phyloP scores from a whole-genome alignment of 768 basidiomycete species.

The Jaapia argillacea region DNA sequence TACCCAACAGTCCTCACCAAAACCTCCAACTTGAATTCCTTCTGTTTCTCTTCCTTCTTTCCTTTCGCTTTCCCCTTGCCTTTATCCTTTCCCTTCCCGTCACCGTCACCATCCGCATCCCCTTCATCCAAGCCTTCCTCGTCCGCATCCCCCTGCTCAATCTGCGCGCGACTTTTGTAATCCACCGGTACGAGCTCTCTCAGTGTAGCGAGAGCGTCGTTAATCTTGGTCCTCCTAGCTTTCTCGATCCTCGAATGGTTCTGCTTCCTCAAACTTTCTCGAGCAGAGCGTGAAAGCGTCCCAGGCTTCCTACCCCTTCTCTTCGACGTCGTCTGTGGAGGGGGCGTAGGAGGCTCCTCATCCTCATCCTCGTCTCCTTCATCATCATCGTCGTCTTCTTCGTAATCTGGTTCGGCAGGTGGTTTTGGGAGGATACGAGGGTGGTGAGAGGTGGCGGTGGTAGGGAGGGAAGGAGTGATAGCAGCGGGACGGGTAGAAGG shows the following conservation, averaged over 20 bases:
- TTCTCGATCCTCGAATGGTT: slow-evolving; percentile 96
- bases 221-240: slow-evolving; percentile 90
- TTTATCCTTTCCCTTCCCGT: slow-evolving; percentile 16
- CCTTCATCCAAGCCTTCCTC: slow-evolving; percentile 23
- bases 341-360: slow-evolving; percentile 17
- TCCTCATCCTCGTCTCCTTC: slow-evolving; percentile 21
- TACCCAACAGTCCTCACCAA: slow-evolving; percentile 75
- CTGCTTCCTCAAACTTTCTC: slow-evolving; percentile 82
- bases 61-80: slow-evolving; percentile 15
- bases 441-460: slow-evolving; percentile 13
- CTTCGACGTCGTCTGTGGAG: slow-evolving; percentile 27
- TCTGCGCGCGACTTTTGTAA: slow-evolving; percentile 26
- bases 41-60: slow-evolving; percentile 52
- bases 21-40: slow-evolving; percentile 91
- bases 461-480: slow-evolving; percentile 4
- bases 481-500: slow-evolving; percentile 1
- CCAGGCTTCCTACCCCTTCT: slow-evolving; percentile 69
- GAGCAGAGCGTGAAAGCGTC: slow-evolving; percentile 59
- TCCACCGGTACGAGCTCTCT: slow-evolving; percentile 65
- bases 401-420: slow-evolving; percentile 5
- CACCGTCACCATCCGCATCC: slow-evolving; percentile 23
- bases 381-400: slow-evolving; percentile 14
- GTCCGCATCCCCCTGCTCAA: slow-evolving; percentile 32
- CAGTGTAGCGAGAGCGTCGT: slow-evolving; percentile 74
- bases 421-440: slow-evolving; percentile 8